Evolutionary conservation across 2,329 filamentous ascomycete genomes (phyloP).

Genomic region (Cladosporium phlei): DNA sequence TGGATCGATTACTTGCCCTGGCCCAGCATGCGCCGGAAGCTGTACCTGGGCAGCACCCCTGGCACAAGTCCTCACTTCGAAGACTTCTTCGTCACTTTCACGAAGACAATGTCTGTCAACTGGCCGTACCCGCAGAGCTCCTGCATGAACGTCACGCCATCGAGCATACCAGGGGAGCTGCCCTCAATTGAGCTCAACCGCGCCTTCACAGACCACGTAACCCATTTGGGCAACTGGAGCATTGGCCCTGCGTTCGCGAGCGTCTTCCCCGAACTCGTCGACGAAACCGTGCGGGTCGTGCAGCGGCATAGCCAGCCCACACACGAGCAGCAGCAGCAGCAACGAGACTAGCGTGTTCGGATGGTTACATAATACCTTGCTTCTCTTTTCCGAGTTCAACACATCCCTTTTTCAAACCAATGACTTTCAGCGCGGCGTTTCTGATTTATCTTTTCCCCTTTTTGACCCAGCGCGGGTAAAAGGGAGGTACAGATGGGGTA

Average conservation of each 20-base stretch:
- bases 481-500: no score
- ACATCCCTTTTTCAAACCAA: neutral
- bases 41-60: slow-evolving; percentile 43
- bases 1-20: slow-evolving; percentile 84
- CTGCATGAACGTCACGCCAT: slow-evolving; percentile 47
- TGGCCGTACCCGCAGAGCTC: slow-evolving; percentile 78
- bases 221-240: slow-evolving; percentile 75
- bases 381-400: neutral
- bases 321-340: neutral
- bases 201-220: slow-evolving; percentile 75
- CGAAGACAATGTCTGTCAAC: slow-evolving; percentile 68
- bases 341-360: neutral
- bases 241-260: slow-evolving; percentile 52
- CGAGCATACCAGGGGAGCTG: slow-evolving; percentile 49
- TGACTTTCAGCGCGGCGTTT: neutral
- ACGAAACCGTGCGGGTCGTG: slow-evolving; percentile 25
- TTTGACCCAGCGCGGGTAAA: no score
- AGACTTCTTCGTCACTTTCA: slow-evolving; percentile 79
- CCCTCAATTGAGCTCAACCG: slow-evolving; percentile 67
- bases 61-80: slow-evolving; percentile 56
- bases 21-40: slow-evolving; percentile 66
- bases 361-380: neutral
- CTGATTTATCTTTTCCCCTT: neutral
- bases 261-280: slow-evolving; percentile 29
- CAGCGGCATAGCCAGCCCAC: slow-evolving; percentile 3